phyloP scores from a whole-genome alignment of 495 filamentous ascomycete genomes.

The Neurospora africana region DNA sequence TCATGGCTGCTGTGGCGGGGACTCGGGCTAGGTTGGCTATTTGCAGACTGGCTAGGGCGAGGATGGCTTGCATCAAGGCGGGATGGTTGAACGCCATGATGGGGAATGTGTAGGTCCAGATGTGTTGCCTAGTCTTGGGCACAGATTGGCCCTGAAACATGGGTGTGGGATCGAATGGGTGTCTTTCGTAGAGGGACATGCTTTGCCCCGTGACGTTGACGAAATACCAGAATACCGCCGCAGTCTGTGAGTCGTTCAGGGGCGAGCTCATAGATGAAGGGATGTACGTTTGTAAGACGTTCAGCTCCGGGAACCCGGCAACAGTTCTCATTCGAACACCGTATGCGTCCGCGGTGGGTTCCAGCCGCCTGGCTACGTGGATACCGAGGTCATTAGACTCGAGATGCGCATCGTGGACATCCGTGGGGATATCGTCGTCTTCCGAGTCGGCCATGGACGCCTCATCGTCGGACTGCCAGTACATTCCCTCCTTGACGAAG shows the following conservation, averaged over 20 bases:
- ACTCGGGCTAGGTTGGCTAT: slow-evolving; percentile 71
- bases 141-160: slow-evolving; percentile 55
- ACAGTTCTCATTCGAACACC: slow-evolving; percentile 30
- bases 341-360: slow-evolving; percentile 21
- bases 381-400: slow-evolving; percentile 32
- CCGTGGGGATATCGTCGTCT: slow-evolving; percentile 27
- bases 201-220: slow-evolving; percentile 79
- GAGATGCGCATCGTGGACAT: slow-evolving; percentile 18
- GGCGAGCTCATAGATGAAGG: slow-evolving; percentile 69
- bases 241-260: slow-evolving; percentile 70
- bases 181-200: slow-evolving; percentile 79
- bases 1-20: slow-evolving; percentile 66
- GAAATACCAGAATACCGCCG: slow-evolving; percentile 86
- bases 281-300: slow-evolving; percentile 68
- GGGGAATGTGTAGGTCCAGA: slow-evolving; percentile 83
- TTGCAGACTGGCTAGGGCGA: slow-evolving; percentile 79
- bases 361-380: slow-evolving; percentile 24
- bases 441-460: slow-evolving; percentile 47
- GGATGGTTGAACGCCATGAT: slow-evolving; percentile 75
- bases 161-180: slow-evolving; percentile 65
- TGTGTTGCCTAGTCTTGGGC: slow-evolving; percentile 58
- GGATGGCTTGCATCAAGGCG: slow-evolving; percentile 80
- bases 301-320: slow-evolving; percentile 33
- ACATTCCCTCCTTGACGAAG: slow-evolving; percentile 21
- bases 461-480: slow-evolving; percentile 55